Base-by-base conservation (phyloP, 179 eudicot genomes). In the Actinidia polygama region DNA sequence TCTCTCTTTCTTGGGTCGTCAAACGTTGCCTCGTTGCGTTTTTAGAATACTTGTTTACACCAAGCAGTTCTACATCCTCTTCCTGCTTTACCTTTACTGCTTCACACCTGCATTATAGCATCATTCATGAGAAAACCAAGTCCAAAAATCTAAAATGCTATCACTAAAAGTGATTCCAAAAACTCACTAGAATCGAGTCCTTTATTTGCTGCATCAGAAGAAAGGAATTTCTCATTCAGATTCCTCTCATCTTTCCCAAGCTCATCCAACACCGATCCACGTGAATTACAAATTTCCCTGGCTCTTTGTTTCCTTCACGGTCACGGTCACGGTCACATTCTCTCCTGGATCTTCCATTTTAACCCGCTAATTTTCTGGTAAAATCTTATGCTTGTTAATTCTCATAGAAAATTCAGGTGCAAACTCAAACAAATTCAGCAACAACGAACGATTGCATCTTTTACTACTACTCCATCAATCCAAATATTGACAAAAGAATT, bases 351-450 rank as follows among this genome's bases (percentile, higher is more conserved):
- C 57, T 73, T 57, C 78, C 78, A 80, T 44, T 80, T 59, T 80
- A 0, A 4, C 36, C 30, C 70, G 70, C 51, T 80, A 71, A n/a
- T 59, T 72, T 59, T 77, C 71, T 5, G 77, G 70, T 59, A 53
- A 7, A 71, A 51, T 50, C 51, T 63, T 6, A n/a, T 55, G 69
- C 18, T 75, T 50, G 64, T 75, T 21, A 46, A 81, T 75, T 74
- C 54, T 54, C 40, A 53, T 46, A 63, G 73, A 53, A 51, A 63
- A 63, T 54, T 75, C 73, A 51, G 84, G 74, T 19, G 84, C 83
- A 81, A 81, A 66, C 73, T 81, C 79, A 14, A 36, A 75, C 70
- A 53, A 62, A 12, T 21, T 53, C 40, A 10, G 74, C 14, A 66
- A n/a, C 66, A 50, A 3, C 14, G 80, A 51, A 51, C 40, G 55